Evolutionary conservation across 768 basidiomycete species (phyloP).

Genomic region (Lentinula sp.): DNA sequence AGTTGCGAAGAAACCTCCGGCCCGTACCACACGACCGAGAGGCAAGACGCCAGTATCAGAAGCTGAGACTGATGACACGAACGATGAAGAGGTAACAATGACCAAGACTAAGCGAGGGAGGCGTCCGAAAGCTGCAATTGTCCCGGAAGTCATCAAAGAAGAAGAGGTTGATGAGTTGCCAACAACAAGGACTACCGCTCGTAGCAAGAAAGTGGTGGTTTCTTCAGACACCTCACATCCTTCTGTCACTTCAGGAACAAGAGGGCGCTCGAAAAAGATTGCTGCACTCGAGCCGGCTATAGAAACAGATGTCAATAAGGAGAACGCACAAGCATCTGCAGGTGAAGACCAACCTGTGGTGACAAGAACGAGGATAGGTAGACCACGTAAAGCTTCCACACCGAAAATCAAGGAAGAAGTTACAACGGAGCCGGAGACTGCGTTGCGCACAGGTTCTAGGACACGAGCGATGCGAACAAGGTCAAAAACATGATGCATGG

Average conservation of each 20-base stretch:
- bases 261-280: neutral
- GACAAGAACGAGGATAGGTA: constrained; percentile 1
- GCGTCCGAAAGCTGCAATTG: neutral
- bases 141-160: constrained; percentile 6
- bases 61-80: neutral
- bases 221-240: neutral
- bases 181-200: neutral
- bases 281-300: neutral
- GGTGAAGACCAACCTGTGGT: neutral
- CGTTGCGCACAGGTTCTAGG: neutral
- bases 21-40: neutral
- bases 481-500: constrained; percentile 3
- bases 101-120: constrained; percentile 2
- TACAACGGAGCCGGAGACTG: constrained; percentile 6
- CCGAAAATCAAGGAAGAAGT: constrained; percentile 9
- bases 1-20: neutral
- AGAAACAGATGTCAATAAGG: constrained; percentile 4
- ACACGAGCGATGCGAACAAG: constrained; percentile 7
- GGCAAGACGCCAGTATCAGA: neutral
- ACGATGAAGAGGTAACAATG: neutral
- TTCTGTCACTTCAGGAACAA: neutral
- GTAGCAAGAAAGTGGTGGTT: neutral
- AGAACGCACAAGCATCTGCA: neutral
- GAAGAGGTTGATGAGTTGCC: neutral
- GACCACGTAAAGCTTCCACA: neutral